Percentiles rank a stretch among this genome's conserved stretches.
phyloP scores from a whole-genome alignment of 2,329 filamentous ascomycete genomes.

The Clonostachys rhizophaga region DNA sequence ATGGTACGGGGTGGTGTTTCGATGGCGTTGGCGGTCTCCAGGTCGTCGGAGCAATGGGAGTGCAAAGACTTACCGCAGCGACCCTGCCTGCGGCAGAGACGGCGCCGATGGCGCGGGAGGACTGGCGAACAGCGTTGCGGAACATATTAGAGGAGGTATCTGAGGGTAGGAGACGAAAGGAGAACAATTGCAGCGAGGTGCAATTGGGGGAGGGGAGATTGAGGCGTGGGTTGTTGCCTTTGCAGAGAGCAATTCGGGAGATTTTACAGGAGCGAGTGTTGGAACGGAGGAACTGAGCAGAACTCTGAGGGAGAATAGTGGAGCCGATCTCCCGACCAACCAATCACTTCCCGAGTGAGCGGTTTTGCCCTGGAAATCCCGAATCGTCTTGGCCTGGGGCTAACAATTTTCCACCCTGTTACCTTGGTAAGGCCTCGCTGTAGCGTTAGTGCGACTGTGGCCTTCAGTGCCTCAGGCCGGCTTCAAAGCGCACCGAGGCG shows the following conservation, averaged over 20 bases:
- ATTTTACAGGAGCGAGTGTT: constrained; percentile 28
- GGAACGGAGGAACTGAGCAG: constrained; percentile 24
- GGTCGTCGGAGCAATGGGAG: constrained; percentile 29
- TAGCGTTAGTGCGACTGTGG: too few relatives aligned
- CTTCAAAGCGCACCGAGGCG: too few relatives aligned
- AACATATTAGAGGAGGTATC: constrained; percentile 71
- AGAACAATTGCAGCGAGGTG: constrained; percentile 59
- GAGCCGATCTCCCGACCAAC: constrained; percentile 12
- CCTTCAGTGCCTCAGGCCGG: too few relatives aligned
- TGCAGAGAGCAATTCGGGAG: constrained; percentile 35
- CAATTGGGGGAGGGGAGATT: constrained; percentile 62
- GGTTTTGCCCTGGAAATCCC: constrained; percentile 32
- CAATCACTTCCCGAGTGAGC: constrained; percentile 28
- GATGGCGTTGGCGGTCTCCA: constrained; percentile 36
- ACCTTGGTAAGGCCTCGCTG: too few relatives aligned
- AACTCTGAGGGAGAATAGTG: constrained; percentile 32
- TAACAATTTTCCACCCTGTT: too few relatives aligned
- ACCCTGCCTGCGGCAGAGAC: constrained; percentile 89
- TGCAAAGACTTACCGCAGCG: constrained; percentile 78
- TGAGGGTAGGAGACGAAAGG: constrained; percentile 43
- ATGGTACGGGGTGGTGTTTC: constrained; percentile 14
- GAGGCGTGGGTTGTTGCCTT: constrained; percentile 43
- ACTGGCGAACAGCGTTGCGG: constrained; percentile 97
- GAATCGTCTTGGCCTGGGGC: constrained; percentile 6
- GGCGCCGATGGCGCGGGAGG: constrained; percentile 89